Percentiles rank a stretch among this genome's conserved stretches.
Evolutionary conservation across 2,329 filamentous ascomycete species (phyloP).

Genomic region (Aspergillus nomiae): DNA sequence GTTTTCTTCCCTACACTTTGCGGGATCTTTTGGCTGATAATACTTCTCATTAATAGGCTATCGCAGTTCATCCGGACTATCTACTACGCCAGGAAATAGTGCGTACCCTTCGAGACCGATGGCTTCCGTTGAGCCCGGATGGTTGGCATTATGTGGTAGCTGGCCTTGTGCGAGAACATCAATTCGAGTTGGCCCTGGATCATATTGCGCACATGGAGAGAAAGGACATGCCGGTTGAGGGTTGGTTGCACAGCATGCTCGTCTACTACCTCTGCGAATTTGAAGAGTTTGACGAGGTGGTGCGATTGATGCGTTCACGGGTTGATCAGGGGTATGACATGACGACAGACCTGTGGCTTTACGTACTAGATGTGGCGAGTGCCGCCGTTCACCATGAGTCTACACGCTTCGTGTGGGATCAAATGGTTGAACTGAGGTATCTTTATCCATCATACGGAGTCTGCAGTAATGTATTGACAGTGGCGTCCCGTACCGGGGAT

Average conservation of each 20-base stretch:
- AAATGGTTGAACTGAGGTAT: constrained; percentile 60
- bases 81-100: constrained; percentile 71
- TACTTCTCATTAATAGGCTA: constrained; percentile 48
- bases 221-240: constrained; percentile 57
- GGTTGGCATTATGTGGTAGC: constrained; percentile 69
- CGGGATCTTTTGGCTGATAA: neutral
- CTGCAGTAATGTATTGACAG: constrained; percentile 68
- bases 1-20: neutral
- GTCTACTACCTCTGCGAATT: constrained; percentile 71
- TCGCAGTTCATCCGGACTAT: constrained; percentile 86
- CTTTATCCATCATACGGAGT: constrained; percentile 66
- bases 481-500: constrained; percentile 71
- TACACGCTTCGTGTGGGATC: constrained; percentile 71
- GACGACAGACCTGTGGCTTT: constrained; percentile 64
- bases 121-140: constrained; percentile 64
- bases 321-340: constrained; percentile 50
- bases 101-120: constrained; percentile 64
- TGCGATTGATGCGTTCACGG: constrained; percentile 66
- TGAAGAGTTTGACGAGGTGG: constrained; percentile 75
- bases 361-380: constrained; percentile 75
- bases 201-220: constrained; percentile 68
- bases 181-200: constrained; percentile 77
- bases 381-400: constrained; percentile 63
- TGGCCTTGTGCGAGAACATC: constrained; percentile 76
- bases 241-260: constrained; percentile 79